Evolutionary conservation across 192 early-diverging fungal genomes (phyloP).

Genomic region (Cladochytrium replicatum): DNA sequence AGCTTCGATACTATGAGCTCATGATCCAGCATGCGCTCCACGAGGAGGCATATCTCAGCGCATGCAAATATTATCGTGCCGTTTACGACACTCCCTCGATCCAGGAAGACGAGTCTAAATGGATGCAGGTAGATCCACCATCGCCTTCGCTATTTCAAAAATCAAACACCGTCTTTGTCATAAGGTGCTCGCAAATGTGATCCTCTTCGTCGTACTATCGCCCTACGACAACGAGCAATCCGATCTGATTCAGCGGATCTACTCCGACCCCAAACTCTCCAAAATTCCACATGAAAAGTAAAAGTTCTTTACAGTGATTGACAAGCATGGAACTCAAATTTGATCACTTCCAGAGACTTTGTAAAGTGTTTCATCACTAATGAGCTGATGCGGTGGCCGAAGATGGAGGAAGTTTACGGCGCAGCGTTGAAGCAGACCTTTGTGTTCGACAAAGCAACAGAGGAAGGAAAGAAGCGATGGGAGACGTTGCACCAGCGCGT

Average conservation of each 20-base stretch:
- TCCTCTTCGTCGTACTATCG: constrained; percentile 79
- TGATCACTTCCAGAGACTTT: constrained; percentile 57
- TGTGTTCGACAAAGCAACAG: constrained; percentile 61
- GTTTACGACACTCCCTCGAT: constrained; percentile 81
- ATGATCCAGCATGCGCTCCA: constrained; percentile 94
- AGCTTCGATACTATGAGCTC: constrained; percentile 90
- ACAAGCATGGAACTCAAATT: not conserved
- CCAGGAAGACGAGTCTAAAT: constrained; percentile 64
- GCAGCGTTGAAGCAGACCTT: constrained; percentile 57
- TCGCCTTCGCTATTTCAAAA: too few species aligned
- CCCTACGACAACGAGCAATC: constrained; percentile 96
- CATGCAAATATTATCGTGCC: constrained; percentile 85
- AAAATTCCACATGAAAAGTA: constrained; percentile 69
- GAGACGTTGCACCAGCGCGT: constrained; percentile 83
- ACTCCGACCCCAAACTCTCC: constrained; percentile 67
- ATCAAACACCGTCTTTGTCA: too few species aligned
- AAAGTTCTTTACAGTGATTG: constrained; percentile 6
- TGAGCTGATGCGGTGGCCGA: constrained; percentile 94
- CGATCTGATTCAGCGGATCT: constrained; percentile 81
- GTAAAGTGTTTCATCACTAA: constrained; percentile 78
- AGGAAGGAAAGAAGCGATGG: constrained; percentile 71
- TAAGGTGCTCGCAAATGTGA: constrained; percentile 67
- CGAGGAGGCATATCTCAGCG: constrained; percentile 79
- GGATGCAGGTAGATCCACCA: constrained; percentile 58
- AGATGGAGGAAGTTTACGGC: constrained; percentile 86